Conservation (phyloP, 352 stramenopile genomes). For the Pythium apleroticum region DNA sequence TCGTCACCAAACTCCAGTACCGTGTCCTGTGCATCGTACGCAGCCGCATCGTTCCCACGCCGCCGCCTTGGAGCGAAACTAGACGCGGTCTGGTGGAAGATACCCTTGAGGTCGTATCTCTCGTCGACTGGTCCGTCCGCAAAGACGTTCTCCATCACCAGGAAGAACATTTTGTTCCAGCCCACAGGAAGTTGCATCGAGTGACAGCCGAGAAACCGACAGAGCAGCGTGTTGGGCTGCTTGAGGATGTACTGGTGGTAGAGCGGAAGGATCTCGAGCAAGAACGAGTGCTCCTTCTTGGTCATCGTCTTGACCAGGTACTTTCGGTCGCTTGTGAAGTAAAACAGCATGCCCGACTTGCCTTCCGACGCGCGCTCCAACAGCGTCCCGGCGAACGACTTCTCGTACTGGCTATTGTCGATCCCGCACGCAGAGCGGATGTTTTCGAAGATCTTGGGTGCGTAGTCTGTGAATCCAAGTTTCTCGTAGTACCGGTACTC, state of each 20-base stretch:
- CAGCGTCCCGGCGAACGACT: slow-evolving; percentile 84
- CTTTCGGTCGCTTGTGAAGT: slow-evolving; percentile 84
- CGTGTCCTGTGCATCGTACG: slow-evolving; percentile 17
- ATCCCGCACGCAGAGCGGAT: slow-evolving; percentile 79
- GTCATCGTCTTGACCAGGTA: slow-evolving; percentile 91
- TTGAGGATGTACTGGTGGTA: slow-evolving; percentile 88
- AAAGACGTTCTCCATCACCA: slow-evolving; percentile 90
- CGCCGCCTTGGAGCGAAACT: neutral
- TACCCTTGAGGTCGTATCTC: slow-evolving; percentile 83
- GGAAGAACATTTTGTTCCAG: slow-evolving; percentile 91
- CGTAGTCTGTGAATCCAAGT: slow-evolving; percentile 86
- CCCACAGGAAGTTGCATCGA: slow-evolving; percentile 88
- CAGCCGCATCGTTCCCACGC: slow-evolving; percentile 19
- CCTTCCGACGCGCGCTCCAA: slow-evolving; percentile 79
- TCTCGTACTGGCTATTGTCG: slow-evolving; percentile 74
- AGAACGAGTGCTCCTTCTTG: slow-evolving; percentile 83
- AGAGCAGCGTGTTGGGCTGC: slow-evolving; percentile 79
- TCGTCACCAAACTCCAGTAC: slow-evolving; percentile 10
- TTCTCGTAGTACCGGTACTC: slow-evolving; percentile 87
- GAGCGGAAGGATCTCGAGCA: slow-evolving; percentile 75
- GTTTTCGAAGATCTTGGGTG: slow-evolving; percentile 81
- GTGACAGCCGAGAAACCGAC: slow-evolving; percentile 80
- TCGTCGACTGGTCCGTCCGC: slow-evolving; percentile 72
- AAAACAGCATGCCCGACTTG: slow-evolving; percentile 88
- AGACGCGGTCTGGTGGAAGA: slow-evolving; percentile 61